phyloP scores from a whole-genome alignment of 2,329 filamentous ascomycete genomes.

The Dactylellina drechsleri region DNA sequence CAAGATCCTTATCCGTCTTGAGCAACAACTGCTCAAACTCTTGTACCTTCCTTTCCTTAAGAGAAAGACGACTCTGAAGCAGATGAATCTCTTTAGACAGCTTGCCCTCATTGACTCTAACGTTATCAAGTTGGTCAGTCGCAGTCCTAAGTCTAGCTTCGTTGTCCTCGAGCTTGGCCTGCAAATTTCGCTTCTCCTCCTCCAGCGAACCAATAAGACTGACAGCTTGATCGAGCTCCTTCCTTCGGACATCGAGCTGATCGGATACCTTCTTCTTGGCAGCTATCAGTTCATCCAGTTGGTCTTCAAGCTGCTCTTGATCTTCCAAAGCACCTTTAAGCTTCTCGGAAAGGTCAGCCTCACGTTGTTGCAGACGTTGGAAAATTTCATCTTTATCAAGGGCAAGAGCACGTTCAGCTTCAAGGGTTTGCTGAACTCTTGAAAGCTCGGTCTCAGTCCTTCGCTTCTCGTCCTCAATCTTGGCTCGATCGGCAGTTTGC shows the following conservation, averaged over 20 bases:
- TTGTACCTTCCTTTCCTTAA: conserved; percentile 89
- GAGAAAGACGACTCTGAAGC: conserved; percentile 84
- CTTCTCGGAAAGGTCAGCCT: conserved; percentile 91
- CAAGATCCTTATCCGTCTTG: conserved; percentile 86
- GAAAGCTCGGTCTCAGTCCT: conserved; percentile 87
- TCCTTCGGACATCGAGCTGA: conserved; percentile 79
- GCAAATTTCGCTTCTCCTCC: conserved; percentile 81
- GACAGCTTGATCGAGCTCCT: conserved; percentile 90
- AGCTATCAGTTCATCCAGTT: conserved; percentile 86
- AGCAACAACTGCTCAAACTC: conserved; percentile 87
- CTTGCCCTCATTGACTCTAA: conserved; percentile 78
- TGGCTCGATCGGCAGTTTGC: conserved; percentile 78
- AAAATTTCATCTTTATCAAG: conserved; percentile 99
- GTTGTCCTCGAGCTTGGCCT: conserved; percentile 73
- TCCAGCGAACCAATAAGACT: conserved; percentile 86
- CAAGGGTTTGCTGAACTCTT: conserved; percentile 89
- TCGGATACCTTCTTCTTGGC: conserved; percentile 90
- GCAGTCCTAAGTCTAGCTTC: conserved; percentile 77
- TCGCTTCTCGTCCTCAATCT: conserved; percentile 88
- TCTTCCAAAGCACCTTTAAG: conserved; percentile 90
- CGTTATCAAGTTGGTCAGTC: conserved; percentile 75
- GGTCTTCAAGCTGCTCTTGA: conserved; percentile 91
- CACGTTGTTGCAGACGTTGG: conserved; percentile 90
- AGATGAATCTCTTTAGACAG: conserved; percentile 87
- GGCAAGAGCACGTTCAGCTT: conserved; percentile 93